Evolutionary conservation across 2,329 filamentous ascomycete genomes (phyloP).

Genomic region (Albifimbria verrucaria): DNA sequence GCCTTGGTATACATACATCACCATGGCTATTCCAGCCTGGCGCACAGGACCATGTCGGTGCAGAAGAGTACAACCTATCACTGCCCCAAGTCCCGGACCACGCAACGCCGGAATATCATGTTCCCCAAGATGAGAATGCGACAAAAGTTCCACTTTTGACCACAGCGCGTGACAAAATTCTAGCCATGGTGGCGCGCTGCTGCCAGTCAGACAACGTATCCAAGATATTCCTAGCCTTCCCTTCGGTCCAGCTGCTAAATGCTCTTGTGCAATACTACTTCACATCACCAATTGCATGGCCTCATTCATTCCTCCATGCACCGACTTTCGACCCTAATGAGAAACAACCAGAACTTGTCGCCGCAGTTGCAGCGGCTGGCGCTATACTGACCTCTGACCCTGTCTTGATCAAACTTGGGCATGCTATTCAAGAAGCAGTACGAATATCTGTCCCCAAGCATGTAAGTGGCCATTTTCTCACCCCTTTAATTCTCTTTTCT

Average conservation of each 20-base stretch:
- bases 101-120: constrained; percentile 19
- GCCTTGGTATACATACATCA: constrained; percentile 12
- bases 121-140: constrained; percentile 14
- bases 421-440: constrained; percentile 36
- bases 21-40: constrained; percentile 28
- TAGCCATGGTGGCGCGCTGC: constrained; percentile 24
- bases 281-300: constrained; percentile 18
- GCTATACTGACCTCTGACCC: constrained; percentile 33
- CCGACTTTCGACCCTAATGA: constrained; percentile 33
- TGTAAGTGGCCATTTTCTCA: constrained; percentile 4
- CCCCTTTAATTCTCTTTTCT: background rate
- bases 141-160: constrained; percentile 15
- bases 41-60: constrained; percentile 23
- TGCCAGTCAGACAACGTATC: constrained; percentile 21
- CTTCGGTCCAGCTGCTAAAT: constrained; percentile 34
- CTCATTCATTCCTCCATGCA: constrained; percentile 32
- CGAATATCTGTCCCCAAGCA: constrained; percentile 13
- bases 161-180: constrained; percentile 22
- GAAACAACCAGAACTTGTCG: constrained; percentile 31
- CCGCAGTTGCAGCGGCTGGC: constrained; percentile 31
- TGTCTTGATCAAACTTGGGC: constrained; percentile 35
- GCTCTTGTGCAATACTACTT: constrained; percentile 35
- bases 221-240: constrained; percentile 32
- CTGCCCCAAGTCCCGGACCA: constrained; percentile 18
- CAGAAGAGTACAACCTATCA: constrained; percentile 28